Conservation (phyloP, 495 filamentous ascomycete species). For the Xylaria acuta region DNA sequence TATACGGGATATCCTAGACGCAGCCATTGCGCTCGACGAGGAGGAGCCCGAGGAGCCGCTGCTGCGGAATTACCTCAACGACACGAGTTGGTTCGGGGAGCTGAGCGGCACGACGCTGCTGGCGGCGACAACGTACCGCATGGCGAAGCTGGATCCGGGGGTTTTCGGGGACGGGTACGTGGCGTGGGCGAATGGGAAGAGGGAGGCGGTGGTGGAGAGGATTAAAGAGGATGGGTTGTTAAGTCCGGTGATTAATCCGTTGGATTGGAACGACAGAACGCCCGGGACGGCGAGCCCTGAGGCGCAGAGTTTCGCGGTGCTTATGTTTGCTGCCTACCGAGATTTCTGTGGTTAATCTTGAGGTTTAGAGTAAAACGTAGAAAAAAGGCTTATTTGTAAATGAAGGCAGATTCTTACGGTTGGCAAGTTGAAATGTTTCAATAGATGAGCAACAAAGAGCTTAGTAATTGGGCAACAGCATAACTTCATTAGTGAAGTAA, state of each 20-base stretch:
- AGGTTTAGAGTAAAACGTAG: neutral
- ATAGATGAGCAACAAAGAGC: no score
- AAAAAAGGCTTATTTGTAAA: no score
- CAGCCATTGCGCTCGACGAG: conserved; percentile 42
- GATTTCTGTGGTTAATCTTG: conserved; percentile 36
- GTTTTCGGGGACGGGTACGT: conserved; percentile 48
- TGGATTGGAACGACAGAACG: conserved; percentile 50
- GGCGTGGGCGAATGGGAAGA: conserved; percentile 54
- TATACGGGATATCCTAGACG: conserved; percentile 57
- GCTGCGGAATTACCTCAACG: conserved; percentile 58
- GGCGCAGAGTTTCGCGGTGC: conserved; percentile 55
- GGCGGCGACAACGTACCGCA: conserved; percentile 52
- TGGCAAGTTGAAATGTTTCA: no score
- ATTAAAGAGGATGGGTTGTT: conserved; percentile 49
- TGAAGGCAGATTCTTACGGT: no score
- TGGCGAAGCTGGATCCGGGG: conserved; percentile 50
- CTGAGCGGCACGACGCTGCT: conserved; percentile 57
- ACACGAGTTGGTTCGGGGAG: conserved; percentile 58
- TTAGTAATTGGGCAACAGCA: no score
- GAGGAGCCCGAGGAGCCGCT: conserved; percentile 52
- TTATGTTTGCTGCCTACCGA: conserved; percentile 54
- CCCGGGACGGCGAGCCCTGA: conserved; percentile 50
- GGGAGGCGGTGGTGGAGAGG: conserved; percentile 40
- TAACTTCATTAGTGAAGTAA: no score
- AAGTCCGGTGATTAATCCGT: conserved; percentile 55